phyloP scores from a whole-genome alignment of 2,329 filamentous ascomycete species.

The Teratosphaeriaceae sp. region DNA sequence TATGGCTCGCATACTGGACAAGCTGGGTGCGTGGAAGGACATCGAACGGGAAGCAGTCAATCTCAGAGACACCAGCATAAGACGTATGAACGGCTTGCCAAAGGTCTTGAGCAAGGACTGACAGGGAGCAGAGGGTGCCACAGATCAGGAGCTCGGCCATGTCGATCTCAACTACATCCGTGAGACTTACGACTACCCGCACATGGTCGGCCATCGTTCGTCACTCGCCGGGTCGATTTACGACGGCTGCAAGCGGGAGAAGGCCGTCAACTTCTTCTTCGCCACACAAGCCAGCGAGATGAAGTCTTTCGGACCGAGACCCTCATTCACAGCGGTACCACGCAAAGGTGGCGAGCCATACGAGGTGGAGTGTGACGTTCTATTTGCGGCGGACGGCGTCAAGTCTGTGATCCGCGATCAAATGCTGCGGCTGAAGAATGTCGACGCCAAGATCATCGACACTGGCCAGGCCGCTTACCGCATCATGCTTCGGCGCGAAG shows the following conservation, averaged over 20 bases:
- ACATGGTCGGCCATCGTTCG: constrained; percentile 73
- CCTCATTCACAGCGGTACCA: constrained; percentile 54
- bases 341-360: constrained; percentile 45
- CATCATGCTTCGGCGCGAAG: constrained; percentile 64
- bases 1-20: constrained; percentile 68
- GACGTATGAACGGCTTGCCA: constrained; percentile 42
- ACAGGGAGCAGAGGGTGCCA: constrained; percentile 51
- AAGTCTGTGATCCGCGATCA: constrained; percentile 41
- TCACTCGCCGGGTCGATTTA: constrained; percentile 64
- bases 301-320: constrained; percentile 52
- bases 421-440: constrained; percentile 49
- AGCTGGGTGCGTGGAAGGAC: constrained; percentile 63
- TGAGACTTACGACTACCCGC: constrained; percentile 63
- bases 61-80: constrained; percentile 64
- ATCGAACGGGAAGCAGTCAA: constrained; percentile 67
- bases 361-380: constrained; percentile 43
- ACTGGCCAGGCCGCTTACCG: constrained; percentile 73
- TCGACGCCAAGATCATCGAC: constrained; percentile 53
- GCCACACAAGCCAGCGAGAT: constrained; percentile 51
- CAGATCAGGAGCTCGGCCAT: constrained; percentile 61
- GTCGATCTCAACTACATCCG: constrained; percentile 63
- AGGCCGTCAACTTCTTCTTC: constrained; percentile 63
- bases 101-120: not conserved
- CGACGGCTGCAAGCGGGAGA: constrained; percentile 59
- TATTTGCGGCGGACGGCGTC: constrained; percentile 44